These are phyloP conservation scores for Pichia insulana DNA, from an alignment of 805 yeast species.

Conservation along the genomic window DNA sequence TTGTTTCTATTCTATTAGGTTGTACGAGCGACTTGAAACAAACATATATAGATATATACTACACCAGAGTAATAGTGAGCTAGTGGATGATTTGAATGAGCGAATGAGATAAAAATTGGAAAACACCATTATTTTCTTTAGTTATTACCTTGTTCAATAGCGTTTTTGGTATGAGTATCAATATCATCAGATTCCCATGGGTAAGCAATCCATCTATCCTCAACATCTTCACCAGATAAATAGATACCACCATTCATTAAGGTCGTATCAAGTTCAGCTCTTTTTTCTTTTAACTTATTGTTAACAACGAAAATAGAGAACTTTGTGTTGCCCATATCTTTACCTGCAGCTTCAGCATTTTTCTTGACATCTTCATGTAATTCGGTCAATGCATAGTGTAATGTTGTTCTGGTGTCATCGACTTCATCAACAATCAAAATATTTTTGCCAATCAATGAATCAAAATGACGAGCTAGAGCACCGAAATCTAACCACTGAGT, in stretches of 20 bases:
- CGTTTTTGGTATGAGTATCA: conserved; percentile 61
- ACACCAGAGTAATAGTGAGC: no score
- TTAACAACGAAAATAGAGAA: conserved; percentile 76
- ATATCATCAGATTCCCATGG: conserved; percentile 87
- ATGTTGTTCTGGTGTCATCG: conserved; percentile 85
- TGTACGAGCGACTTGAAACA: neutral
- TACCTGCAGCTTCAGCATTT: conserved; percentile 52
- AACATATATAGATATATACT: neutral
- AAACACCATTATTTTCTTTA: conserved; percentile 3
- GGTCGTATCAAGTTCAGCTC: conserved; percentile 58
- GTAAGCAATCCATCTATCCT: conserved; percentile 79
- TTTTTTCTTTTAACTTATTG: conserved; percentile 75
- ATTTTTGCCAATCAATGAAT: conserved; percentile 72
- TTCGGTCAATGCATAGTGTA: conserved; percentile 76
- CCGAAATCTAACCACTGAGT: conserved; percentile 89
- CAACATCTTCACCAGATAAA: conserved; percentile 64
- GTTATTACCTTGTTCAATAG: conserved; percentile 59
- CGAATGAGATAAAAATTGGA: no score
- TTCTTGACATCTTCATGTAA: conserved; percentile 55
- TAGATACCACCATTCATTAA: conserved; percentile 59
- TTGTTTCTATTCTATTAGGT: neutral
- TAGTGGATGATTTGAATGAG: no score
- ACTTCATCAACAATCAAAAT: conserved; percentile 83
- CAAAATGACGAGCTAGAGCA: conserved; percentile 57
- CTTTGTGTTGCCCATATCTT: conserved; percentile 50